Base-by-base conservation (phyloP, 2,329 filamentous ascomycete genomes). In the Aspergillus floridensis region DNA sequence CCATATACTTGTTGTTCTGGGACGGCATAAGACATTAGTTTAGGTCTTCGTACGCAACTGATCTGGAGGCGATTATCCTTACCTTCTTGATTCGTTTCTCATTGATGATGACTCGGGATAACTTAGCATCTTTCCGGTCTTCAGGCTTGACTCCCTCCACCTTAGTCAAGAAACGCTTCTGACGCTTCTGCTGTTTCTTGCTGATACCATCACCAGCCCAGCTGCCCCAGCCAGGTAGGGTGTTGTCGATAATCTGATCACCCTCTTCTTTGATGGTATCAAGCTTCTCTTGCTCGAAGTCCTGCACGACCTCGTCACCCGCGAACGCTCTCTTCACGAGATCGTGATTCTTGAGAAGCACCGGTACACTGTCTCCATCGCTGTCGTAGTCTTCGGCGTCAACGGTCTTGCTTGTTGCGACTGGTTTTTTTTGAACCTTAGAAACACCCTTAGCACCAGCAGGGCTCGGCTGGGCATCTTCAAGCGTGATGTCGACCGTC, bases 141-240 rank as follows among this genome's bases (percentile, higher is more conserved):
- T 88, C 84, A 65, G 86, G 85, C 75, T 91, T 89, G 65, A 96
- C 82, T 41, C 92, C 93, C 62, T 91, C 85, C 14, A 77, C 68
- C 12, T 69, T 79, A 14, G 73, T 79, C 49, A 80, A 57, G 58
- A 82, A 73, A 26, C 76, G 57, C 89, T 87, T 66, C 83, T 79
- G 77, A 53, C 69, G 70, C 70, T 86, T 86, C 75, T 86, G 82
- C 65, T 90, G 85, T 62, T 84, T 85, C 66, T 86, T 88, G 74
- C 86, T 89, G 63, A 97, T 81, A 19, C 93, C 93, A 16, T 90
- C 87, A 63, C 95, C 95, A 5, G 90, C 85, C 95, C 95, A 97
- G 69, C 83, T 88, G 65, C 95, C 95, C 95, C 95, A 99, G 49
- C 95, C 95, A 0, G 92, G 92, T 5, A 99, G 82, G n/a, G 90